These are phyloP conservation scores for Paramecium sonneborni DNA, from an alignment of 73 alveolate genomes.

Conservation along the genomic window DNA sequence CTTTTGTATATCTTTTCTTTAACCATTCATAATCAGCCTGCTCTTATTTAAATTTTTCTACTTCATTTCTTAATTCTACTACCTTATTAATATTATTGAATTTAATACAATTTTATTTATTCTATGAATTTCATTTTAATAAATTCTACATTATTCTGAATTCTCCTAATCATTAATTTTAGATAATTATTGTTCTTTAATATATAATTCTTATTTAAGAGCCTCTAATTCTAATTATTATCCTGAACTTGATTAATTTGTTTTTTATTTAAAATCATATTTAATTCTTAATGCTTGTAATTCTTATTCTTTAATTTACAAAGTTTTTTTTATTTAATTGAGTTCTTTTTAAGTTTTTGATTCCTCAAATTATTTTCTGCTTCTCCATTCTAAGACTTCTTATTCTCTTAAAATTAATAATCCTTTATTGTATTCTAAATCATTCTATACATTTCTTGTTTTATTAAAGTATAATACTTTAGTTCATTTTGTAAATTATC, in stretches of 20 bases:
- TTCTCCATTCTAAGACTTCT: slow-evolving; percentile 25
- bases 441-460: background rate
- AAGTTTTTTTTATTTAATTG: background rate
- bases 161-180: background rate
- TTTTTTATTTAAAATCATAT: background rate
- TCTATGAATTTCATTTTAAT: background rate
- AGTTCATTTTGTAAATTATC: background rate
- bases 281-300: background rate
- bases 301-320: background rate
- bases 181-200: background rate
- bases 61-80: background rate
- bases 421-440: background rate
- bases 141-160: background rate
- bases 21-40: background rate
- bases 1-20: background rate
- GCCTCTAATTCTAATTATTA: background rate
- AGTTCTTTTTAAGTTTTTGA: background rate
- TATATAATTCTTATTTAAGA: background rate
- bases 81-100: background rate
- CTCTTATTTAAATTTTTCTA: background rate
- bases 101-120: background rate
- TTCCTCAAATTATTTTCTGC: background rate
- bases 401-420: background rate
- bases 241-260: background rate
- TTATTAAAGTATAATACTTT: background rate